Evolutionary conservation across 495 filamentous ascomycete species (phyloP).

Genomic region (Penicillium pancosmium): DNA sequence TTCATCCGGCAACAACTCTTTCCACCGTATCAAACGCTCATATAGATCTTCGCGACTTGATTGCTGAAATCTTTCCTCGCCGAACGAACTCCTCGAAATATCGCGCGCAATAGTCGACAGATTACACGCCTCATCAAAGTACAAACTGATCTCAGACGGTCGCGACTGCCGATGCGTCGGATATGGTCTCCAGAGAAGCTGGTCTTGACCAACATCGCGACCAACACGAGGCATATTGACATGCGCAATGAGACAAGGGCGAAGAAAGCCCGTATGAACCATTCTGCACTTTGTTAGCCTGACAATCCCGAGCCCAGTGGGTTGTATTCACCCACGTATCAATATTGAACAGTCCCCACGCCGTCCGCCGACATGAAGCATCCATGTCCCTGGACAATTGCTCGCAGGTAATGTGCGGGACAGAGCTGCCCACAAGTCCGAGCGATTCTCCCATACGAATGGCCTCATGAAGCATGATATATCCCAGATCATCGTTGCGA

Average conservation of each 20-base stretch:
- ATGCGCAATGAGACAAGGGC: slow-evolving; percentile 39
- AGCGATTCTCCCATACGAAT: slow-evolving; percentile 42
- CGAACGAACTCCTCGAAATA: slow-evolving; percentile 44
- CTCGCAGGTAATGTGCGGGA: slow-evolving; percentile 19
- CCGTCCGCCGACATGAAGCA: slow-evolving; percentile 37
- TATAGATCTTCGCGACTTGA: slow-evolving; percentile 35
- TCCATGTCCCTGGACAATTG: slow-evolving; percentile 39
- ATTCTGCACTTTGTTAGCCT: slow-evolving; percentile 26
- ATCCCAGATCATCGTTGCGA: slow-evolving; percentile 45
- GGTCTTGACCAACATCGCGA: slow-evolving; percentile 17
- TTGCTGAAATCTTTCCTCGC: slow-evolving; percentile 14
- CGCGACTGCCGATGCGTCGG: slow-evolving; percentile 39
- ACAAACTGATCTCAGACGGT: slow-evolving; percentile 37
- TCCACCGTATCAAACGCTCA: slow-evolving; percentile 37
- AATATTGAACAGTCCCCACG: slow-evolving; percentile 50
- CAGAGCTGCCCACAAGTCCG: slow-evolving; percentile 37
- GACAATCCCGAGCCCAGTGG: background rate
- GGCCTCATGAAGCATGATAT: slow-evolving; percentile 46
- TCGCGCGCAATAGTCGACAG: slow-evolving; percentile 46
- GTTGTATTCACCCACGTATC: slow-evolving; percentile 39
- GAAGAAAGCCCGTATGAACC: slow-evolving; percentile 45
- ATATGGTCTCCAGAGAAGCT: slow-evolving; percentile 40
- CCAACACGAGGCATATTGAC: slow-evolving; percentile 37
- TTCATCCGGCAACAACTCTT: slow-evolving; percentile 33
- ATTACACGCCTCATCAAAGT: slow-evolving; percentile 44